Conservation (phyloP, 2,329 filamentous ascomycete genomes). For the Plenodomus tracheiphilus region DNA sequence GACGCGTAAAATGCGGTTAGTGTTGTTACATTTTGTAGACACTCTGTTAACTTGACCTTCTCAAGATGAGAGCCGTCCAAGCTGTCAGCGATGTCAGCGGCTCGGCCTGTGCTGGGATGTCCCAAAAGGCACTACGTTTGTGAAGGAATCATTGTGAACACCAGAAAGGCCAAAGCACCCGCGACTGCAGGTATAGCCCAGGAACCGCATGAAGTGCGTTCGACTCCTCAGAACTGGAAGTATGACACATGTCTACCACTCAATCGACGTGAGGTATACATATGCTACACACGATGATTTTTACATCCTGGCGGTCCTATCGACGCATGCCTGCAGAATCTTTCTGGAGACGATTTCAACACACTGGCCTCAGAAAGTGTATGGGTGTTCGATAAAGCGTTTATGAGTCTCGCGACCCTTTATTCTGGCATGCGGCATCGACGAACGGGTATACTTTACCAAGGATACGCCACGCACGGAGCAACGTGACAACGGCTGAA, state of each 20-base stretch:
- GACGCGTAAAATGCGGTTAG: constrained; percentile 38
- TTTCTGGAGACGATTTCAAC: constrained; percentile 19
- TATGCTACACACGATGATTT: constrained; percentile 27
- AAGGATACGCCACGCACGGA: constrained; percentile 29
- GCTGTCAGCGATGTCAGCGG: constrained; percentile 30
- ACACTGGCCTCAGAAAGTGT: background rate
- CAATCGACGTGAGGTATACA: constrained; percentile 27
- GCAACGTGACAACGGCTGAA: constrained; percentile 30
- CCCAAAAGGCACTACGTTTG: constrained; percentile 25
- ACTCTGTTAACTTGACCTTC: constrained; percentile 5
- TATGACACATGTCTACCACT: constrained; percentile 3
- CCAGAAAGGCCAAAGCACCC: constrained; percentile 20
- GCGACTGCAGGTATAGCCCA: background rate
- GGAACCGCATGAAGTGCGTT: background rate
- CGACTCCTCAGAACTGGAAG: background rate
- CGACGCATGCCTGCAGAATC: constrained; percentile 22
- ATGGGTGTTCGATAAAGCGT: constrained; percentile 20
- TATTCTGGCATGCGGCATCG: constrained; percentile 29
- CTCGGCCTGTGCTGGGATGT: constrained; percentile 30
- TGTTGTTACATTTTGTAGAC: background rate
- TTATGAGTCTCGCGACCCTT: constrained; percentile 30
- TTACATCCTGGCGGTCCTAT: constrained; percentile 25
- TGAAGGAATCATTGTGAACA: constrained; percentile 32
- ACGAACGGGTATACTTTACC: constrained; percentile 14
- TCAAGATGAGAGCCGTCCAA: constrained; percentile 31